Base-by-base conservation (phyloP, 495 filamentous ascomycete species). In the Lophiostoma macrostomum region DNA sequence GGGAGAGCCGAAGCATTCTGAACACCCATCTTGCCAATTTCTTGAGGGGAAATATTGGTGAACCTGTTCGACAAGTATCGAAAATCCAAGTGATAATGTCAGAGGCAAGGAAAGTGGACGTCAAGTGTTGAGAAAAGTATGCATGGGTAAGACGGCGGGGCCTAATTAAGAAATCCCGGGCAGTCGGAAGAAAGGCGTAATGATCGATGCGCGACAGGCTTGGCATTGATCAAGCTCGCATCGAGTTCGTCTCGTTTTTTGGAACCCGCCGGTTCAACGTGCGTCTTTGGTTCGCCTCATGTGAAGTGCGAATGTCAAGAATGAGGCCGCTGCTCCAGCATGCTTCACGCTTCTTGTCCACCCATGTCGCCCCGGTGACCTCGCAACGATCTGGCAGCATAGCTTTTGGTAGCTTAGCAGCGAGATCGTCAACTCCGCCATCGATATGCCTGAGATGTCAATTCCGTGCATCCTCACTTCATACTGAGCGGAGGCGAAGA, bases 281-380 rank as follows among this genome's bases (percentile, higher is more conserved):
- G n/a, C n/a, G n/a, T n/a, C n/a, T n/a, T n/a, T n/a, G n/a, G n/a
- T n/a, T n/a, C n/a, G 12, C 12, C 11, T 44, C 11, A 54, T 54
- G 50, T 54, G 50, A 54, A 41, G 27, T 46, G 8, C 29, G 13
- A 16, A 37, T 44, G 43, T 43, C 43, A 56, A 55, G 50, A 43
- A 65, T 65, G 62, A 58, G 54, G 58, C 58, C 62, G 44, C 42
- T 65, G 58, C 58, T 61, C 50, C 62, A 65, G 45, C 48, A 61
- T 65, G 62, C 53, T 39, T 58, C 58, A 28, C 58, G 62, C 36
- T 53, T 45, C 5, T 6, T 61, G 1, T 12, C 49, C 18, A 32
- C 58, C 20, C 20, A 25, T 28, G 13, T 44, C 14, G 29, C 46
- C 10, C 23, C 29, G 8, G 16, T 49, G 37, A 14, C 48, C n/a